These are phyloP conservation scores for Carex kokanica DNA, from an alignment of 176 grass and related monocot genomes.

Conservation along the genomic window DNA sequence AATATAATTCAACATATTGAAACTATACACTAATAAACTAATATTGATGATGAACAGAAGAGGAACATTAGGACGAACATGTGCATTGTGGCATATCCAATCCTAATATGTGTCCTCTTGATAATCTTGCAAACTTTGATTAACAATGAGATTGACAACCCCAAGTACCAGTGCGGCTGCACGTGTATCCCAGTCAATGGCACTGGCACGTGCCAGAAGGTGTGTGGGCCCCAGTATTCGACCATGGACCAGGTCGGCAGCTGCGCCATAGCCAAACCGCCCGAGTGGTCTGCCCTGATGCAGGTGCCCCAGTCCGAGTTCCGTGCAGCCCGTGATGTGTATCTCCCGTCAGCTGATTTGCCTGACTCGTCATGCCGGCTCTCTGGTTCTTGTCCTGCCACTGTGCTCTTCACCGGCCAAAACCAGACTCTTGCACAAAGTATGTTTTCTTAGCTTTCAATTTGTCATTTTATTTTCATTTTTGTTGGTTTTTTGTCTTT, in stretches of 20 bases:
- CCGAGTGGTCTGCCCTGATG: constrained; percentile 56
- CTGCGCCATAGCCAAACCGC: constrained; percentile 61
- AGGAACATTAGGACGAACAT: constrained; percentile 81
- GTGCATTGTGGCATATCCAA: constrained; percentile 58
- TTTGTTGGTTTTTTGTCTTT: background rate
- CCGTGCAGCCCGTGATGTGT: constrained; percentile 28
- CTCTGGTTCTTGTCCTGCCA: constrained; percentile 49
- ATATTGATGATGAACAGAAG: constrained; percentile 32
- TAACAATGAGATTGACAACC: constrained; percentile 56
- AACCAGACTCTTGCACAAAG: constrained; percentile 65
- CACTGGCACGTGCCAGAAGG: constrained; percentile 39
- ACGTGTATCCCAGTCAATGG: constrained; percentile 39
- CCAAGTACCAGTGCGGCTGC: constrained; percentile 72
- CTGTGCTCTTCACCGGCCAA: constrained; percentile 57
- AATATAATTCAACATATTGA: background rate
- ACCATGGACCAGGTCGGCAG: constrained; percentile 60
- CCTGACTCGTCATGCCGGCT: constrained; percentile 45
- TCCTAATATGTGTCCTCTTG: constrained; percentile 65
- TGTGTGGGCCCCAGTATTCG: constrained; percentile 69
- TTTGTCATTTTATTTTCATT: background rate
- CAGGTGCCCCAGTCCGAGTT: constrained; percentile 56
- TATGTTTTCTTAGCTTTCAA: constrained; percentile 12
- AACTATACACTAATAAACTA: background rate
- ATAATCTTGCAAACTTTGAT: constrained; percentile 49
- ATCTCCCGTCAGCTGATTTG: constrained; percentile 34